Percentiles rank a stretch among this genome's conserved stretches.
phyloP scores from a whole-genome alignment of 345 rosid species.

The Populus nigra region DNA sequence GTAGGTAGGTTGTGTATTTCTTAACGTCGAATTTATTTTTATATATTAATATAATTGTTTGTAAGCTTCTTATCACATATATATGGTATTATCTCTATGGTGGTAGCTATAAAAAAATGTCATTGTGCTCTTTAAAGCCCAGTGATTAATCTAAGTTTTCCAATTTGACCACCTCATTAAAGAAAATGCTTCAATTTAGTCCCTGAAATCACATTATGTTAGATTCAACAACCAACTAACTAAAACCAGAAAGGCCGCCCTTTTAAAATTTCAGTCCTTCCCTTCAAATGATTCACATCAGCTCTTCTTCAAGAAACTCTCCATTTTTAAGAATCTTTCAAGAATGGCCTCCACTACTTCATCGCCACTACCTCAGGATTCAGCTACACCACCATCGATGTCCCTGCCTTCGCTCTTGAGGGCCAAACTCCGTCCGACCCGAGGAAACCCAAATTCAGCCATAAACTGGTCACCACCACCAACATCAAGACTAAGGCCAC shows the following conservation, averaged over 20 bases:
- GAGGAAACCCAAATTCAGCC: background rate
- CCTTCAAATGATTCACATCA: background rate
- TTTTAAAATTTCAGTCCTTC: background rate
- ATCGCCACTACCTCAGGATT: background rate
- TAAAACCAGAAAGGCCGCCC: background rate
- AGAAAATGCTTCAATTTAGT: background rate
- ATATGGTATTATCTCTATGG: too few relatives aligned
- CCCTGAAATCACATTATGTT: background rate
- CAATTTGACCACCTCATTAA: background rate
- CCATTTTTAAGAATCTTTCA: background rate
- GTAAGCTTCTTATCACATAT: too few relatives aligned
- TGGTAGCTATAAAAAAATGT: too few relatives aligned
- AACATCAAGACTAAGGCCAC: background rate
- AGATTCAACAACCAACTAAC: background rate
- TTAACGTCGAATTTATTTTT: too few relatives aligned
- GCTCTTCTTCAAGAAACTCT: background rate
- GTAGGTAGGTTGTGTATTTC: background rate
- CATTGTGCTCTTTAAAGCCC: background rate
- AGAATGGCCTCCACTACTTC: background rate
- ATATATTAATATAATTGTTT: too few relatives aligned
- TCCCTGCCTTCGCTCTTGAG: background rate
- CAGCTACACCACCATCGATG: background rate
- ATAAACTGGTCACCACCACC: background rate
- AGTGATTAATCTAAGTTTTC: background rate
- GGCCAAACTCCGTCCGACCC: background rate